Conservation (phyloP, 352 stramenopile genomes). For the Phytophthora niederhauseri region DNA sequence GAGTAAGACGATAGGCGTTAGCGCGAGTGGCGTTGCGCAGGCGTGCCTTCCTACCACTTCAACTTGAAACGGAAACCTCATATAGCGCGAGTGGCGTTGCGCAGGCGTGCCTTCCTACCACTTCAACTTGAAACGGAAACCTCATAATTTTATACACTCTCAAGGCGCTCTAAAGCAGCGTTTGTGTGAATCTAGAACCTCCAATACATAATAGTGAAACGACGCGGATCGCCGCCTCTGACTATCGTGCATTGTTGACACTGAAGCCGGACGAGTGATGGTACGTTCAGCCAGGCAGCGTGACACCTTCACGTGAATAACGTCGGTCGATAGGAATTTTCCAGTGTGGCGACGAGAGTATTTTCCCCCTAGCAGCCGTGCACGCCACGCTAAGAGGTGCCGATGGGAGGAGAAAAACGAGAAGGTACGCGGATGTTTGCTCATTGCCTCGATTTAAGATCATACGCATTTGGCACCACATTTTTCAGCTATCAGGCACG, state of each 20-base stretch:
- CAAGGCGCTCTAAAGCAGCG: neutral
- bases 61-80: constrained; percentile 19
- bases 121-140: constrained; percentile 21
- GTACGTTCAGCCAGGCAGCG: constrained; percentile 2
- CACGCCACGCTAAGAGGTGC: constrained; percentile 1
- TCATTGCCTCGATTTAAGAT: neutral
- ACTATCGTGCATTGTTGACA: constrained; percentile 6
- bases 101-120: neutral
- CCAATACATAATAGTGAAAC: constrained; percentile 24
- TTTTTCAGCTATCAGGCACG: neutral
- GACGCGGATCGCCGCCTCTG: neutral
- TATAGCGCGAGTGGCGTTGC: constrained; percentile 16
- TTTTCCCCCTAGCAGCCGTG: constrained; percentile 6
- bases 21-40: constrained; percentile 12
- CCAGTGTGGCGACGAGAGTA: constrained; percentile 5
- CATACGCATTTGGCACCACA: neutral
- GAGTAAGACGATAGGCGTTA: constrained; percentile 7
- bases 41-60: constrained; percentile 5
- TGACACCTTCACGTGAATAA: neutral
- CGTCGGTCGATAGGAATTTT: constrained; percentile 12
- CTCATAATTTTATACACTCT: constrained; percentile 1
- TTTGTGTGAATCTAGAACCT: constrained; percentile 3
- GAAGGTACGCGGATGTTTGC: neutral
- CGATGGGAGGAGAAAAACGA: constrained; percentile 6
- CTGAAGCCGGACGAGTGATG: constrained; percentile 5